phyloP scores from a whole-genome alignment of 192 early-diverging fungal genomes.

The Podila epicladia region DNA sequence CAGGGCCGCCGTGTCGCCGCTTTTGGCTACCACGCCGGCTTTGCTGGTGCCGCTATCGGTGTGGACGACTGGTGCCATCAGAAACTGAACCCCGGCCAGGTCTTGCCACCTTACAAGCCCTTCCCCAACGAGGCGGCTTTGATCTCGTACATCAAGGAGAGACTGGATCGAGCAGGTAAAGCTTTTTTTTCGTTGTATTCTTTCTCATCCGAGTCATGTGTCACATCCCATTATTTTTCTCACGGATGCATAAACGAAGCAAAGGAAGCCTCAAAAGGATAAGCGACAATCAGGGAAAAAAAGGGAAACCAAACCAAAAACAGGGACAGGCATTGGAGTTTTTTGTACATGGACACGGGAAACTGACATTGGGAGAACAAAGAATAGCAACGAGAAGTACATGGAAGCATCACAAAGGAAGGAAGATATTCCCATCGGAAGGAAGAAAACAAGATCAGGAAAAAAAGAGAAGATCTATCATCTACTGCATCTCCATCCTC shows the following conservation, averaged over 20 bases:
- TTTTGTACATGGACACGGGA: too few species aligned
- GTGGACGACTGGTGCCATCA: constrained; percentile 94
- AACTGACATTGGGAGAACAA: too few species aligned
- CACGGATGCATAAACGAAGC: too few species aligned
- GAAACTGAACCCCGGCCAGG: constrained; percentile 59
- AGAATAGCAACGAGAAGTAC: too few species aligned
- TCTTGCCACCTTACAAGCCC: constrained; percentile 81
- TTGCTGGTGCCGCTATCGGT: constrained; percentile 92
- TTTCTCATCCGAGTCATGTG: not conserved
- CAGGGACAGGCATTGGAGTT: too few species aligned
- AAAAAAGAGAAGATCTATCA: not conserved
- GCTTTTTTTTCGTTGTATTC: constrained; percentile 7
- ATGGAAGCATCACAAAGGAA: too few species aligned
- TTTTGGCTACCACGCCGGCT: constrained; percentile 97
- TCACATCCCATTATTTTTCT: not conserved
- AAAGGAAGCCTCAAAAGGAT: not conserved
- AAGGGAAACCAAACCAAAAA: too few species aligned
- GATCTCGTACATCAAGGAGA: constrained; percentile 74
- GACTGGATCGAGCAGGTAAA: constrained; percentile 67
- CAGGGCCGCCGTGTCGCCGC: constrained; percentile 93
- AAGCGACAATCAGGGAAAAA: too few species aligned
- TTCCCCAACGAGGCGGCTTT: constrained; percentile 87
- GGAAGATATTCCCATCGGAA: too few species aligned
- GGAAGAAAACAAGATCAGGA: too few species aligned
- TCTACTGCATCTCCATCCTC: constrained; percentile 3